Conservation (phyloP, 2,329 filamentous ascomycete genomes). For the Fusarium verrucosum region DNA sequence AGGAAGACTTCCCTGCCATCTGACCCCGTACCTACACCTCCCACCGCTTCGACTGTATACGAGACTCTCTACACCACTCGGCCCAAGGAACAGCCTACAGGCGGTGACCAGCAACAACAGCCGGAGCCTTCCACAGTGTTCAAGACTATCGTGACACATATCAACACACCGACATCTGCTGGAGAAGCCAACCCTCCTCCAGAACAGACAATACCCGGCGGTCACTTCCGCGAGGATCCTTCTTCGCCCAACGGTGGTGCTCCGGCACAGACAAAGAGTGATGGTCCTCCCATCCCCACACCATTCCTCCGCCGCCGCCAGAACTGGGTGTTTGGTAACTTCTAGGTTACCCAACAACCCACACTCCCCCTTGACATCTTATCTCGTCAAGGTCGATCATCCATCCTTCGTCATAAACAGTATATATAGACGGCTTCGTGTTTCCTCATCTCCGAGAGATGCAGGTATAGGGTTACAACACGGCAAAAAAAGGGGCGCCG, state of each 20-base stretch:
- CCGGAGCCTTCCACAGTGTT: conserved; percentile 33
- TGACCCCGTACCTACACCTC: conserved; percentile 10
- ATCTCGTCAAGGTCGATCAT: conserved; percentile 11
- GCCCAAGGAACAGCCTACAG: conserved; percentile 18
- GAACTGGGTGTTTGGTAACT: conserved; percentile 41
- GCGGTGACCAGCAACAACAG: conserved; percentile 8
- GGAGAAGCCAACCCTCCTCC: conserved; percentile 3
- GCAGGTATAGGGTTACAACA: conserved; percentile 15
- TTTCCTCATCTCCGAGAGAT: conserved; percentile 9
- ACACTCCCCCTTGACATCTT: not conserved
- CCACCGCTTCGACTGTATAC: conserved; percentile 31
- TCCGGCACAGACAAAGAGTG: conserved; percentile 8
- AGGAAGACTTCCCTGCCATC: conserved; percentile 12
- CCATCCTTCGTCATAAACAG: conserved; percentile 21
- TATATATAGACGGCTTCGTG: conserved; percentile 28
- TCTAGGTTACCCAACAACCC: conserved; percentile 16
- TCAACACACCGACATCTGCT: conserved; percentile 21
- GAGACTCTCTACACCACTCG: conserved; percentile 35
- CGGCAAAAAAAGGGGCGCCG: conserved; percentile 30
- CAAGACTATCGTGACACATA: conserved; percentile 27
- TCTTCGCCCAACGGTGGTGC: conserved; percentile 8
- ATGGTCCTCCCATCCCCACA: conserved; percentile 30
- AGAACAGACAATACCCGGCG: conserved; percentile 34
- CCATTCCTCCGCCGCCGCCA: conserved; percentile 38
- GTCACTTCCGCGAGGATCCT: conserved; percentile 38